phyloP scores from a whole-genome alignment of 495 filamentous ascomycete genomes.

The Xanthoparmelia taractica region DNA sequence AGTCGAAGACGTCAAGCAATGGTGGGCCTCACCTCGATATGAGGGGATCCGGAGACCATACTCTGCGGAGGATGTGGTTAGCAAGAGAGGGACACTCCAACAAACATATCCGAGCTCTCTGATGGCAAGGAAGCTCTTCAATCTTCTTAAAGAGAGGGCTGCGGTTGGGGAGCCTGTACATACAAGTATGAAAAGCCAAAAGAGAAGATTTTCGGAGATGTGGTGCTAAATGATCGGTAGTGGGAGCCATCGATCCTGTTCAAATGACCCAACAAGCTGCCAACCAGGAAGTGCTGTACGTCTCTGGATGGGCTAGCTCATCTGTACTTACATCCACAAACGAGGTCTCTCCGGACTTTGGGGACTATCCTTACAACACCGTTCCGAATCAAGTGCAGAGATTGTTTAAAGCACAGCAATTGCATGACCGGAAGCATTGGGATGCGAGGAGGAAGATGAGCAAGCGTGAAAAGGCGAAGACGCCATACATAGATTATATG shows the following conservation, averaged over 20 bases:
- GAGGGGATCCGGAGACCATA: slow-evolving; percentile 88
- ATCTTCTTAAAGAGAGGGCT: slow-evolving; percentile 68
- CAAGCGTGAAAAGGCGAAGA: slow-evolving; percentile 58
- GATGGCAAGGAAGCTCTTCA: slow-evolving; percentile 92
- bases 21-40: slow-evolving; percentile 80
- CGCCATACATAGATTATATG: slow-evolving; percentile 83
- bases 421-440: slow-evolving; percentile 95
- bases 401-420: slow-evolving; percentile 88
- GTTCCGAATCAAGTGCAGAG: slow-evolving; percentile 97
- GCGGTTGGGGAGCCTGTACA: slow-evolving; percentile 78
- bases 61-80: slow-evolving; percentile 81
- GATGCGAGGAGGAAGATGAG: slow-evolving; percentile 72
- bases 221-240: slow-evolving; percentile 36
- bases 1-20: slow-evolving; percentile 71
- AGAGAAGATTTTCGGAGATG: background rate
- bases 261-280: slow-evolving; percentile 99
- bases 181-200: slow-evolving; percentile 54
- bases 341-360: slow-evolving; percentile 94
- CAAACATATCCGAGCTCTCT: slow-evolving; percentile 84
- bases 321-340: slow-evolving; percentile 87
- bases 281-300: slow-evolving; percentile 90
- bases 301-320: slow-evolving; percentile 96
- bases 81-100: slow-evolving; percentile 77
- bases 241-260: slow-evolving; percentile 95
- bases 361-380: slow-evolving; percentile 97